These are phyloP conservation scores for Trypanosoma theileri DNA, from an alignment of 208 protist species.

Conservation along the genomic window DNA sequence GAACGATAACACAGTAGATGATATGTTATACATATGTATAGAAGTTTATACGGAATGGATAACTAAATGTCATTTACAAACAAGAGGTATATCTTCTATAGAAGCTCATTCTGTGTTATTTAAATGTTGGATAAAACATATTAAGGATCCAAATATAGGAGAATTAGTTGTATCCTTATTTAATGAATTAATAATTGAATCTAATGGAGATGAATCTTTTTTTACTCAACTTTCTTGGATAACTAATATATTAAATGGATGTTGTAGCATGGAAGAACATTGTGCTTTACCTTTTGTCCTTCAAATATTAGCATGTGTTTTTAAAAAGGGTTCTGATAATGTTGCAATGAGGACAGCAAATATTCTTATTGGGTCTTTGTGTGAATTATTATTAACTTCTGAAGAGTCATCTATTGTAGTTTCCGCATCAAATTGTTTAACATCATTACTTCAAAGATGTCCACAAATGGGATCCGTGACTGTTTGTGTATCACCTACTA, in stretches of 20 bases:
- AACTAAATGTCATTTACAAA: background rate
- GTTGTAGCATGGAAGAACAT: conserved; percentile 13
- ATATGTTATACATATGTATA: conserved; percentile 40
- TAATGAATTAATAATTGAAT: conserved; percentile 27
- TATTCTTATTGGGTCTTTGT: conserved; percentile 37
- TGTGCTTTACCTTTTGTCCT: conserved; percentile 30
- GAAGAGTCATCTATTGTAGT: conserved; percentile 58
- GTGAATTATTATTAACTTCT: conserved; percentile 46
- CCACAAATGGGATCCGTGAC: conserved; percentile 29
- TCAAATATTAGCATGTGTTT: conserved; percentile 22
- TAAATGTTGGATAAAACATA: conserved; percentile 51
- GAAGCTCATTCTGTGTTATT: conserved; percentile 34
- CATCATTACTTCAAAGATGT: conserved; percentile 47
- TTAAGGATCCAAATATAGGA: conserved; percentile 64
- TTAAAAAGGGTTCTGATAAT: conserved; percentile 28
- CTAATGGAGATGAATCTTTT: conserved; percentile 13
- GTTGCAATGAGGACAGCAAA: conserved; percentile 28
- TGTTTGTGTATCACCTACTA: conserved; percentile 3
- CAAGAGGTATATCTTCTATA: conserved; percentile 24
- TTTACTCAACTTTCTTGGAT: conserved; percentile 26
- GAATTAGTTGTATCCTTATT: conserved; percentile 48
- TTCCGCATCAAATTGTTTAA: conserved; percentile 45
- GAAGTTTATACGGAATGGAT: conserved; percentile 34
- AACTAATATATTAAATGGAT: conserved; percentile 13
- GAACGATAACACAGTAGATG: conserved; percentile 8